Evolutionary conservation across 805 yeast species (phyloP).

Genomic region (Candida insectorum): DNA sequence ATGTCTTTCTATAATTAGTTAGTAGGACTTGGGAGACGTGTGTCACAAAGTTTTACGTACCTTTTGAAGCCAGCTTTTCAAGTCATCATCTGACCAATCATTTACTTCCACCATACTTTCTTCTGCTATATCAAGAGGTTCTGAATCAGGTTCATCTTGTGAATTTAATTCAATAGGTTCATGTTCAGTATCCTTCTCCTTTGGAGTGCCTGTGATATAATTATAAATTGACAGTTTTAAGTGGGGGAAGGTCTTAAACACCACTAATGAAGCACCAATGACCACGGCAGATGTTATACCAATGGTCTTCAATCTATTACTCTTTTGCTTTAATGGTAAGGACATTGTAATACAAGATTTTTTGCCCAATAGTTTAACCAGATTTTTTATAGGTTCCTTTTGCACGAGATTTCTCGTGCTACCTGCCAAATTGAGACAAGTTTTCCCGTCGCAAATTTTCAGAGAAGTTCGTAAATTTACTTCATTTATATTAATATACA

Average conservation of each 20-base stretch:
- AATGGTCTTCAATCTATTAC: constrained; percentile 12
- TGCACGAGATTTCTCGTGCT: too few relatives aligned
- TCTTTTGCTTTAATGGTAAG: constrained; percentile 12
- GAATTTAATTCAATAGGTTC: constrained; percentile 20
- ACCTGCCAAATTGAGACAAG: too few relatives aligned
- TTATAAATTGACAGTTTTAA: constrained; percentile 25
- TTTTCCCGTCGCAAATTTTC: not conserved
- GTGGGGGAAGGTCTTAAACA: constrained; percentile 52
- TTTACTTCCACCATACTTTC: constrained; percentile 24
- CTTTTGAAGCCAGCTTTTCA: constrained; percentile 33
- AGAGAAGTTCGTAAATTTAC: not conserved
- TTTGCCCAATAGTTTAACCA: too few relatives aligned
- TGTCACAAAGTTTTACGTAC: constrained; percentile 25
- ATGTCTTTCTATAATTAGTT: constrained; percentile 40
- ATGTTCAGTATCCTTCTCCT: constrained; percentile 15
- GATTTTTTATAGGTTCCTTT: too few relatives aligned
- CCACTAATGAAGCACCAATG: constrained; percentile 39
- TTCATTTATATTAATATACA: constrained; percentile 14
- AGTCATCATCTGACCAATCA: constrained; percentile 34
- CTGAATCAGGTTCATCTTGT: constrained; percentile 2
- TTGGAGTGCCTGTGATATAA: constrained; percentile 18
- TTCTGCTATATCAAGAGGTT: constrained; percentile 6
- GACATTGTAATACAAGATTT: too few relatives aligned
- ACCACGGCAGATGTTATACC: constrained; percentile 40
- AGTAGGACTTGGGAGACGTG: constrained; percentile 15